Percentiles rank a stretch among this genome's conserved stretches.
Conservation (phyloP, 768 basidiomycete species). For the Mycena latifolia region DNA sequence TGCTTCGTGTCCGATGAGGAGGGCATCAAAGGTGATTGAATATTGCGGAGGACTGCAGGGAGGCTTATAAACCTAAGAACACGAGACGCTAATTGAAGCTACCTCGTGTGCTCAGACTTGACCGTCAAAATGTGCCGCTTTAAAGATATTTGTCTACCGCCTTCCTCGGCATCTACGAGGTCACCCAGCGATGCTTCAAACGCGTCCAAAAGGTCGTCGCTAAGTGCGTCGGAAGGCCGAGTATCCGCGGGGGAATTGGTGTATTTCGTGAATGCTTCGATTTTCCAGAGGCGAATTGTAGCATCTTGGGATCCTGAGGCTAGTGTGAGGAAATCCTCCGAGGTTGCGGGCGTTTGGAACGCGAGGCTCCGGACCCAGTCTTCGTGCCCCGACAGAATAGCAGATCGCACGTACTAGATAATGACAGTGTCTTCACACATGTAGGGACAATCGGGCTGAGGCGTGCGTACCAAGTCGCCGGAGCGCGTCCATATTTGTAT, state of each 20-base stretch:
- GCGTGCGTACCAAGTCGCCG: conserved; percentile 64
- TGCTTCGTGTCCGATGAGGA: conserved; percentile 96
- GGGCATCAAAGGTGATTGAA: conserved; percentile 91
- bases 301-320: conserved; percentile 97
- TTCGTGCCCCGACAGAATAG: conserved; percentile 85
- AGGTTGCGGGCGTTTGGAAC: conserved; percentile 59
- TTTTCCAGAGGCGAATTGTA: conserved; percentile 93
- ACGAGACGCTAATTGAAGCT: conserved; percentile 32
- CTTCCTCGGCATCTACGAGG: conserved; percentile 79
- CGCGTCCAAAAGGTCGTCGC: conserved; percentile 85
- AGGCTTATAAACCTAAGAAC: conserved; percentile 2
- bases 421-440: conserved; percentile 1
- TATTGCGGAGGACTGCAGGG: conserved; percentile 60
- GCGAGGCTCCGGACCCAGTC: conserved; percentile 93
- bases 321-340: conserved; percentile 69
- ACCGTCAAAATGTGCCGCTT: conserved; percentile 86
- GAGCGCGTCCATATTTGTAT: conserved; percentile 85
- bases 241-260: conserved; percentile 36
- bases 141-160: conserved; percentile 88
- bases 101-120: conserved; percentile 59
- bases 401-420: conserved; percentile 69
- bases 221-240: conserved; percentile 47
- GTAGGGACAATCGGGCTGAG: conserved; percentile 14
- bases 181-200: conserved; percentile 89
- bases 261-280: conserved; percentile 63